Evolutionary conservation across 441 rosid genomes (phyloP).

Genomic region (Syzygium syzygioides): DNA sequence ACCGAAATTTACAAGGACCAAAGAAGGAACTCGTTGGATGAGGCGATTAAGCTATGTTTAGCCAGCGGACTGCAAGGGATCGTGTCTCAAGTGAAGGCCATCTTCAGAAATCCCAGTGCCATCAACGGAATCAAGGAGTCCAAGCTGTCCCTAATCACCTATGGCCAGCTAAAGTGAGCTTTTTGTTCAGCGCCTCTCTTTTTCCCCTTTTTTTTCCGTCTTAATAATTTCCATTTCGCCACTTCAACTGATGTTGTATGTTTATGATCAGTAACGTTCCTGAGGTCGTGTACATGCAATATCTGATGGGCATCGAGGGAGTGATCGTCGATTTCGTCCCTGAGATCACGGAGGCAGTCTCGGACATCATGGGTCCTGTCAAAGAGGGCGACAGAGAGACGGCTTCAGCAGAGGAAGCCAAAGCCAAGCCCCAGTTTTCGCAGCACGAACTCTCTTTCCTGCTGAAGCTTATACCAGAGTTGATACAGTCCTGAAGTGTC

Average conservation of each 20-base stretch:
- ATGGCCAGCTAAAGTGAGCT: slow-evolving; percentile 54
- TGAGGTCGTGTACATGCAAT: slow-evolving; percentile 42
- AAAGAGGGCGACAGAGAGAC: slow-evolving; percentile 15
- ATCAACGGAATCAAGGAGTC: slow-evolving; percentile 33
- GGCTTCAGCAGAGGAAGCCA: slow-evolving; percentile 12
- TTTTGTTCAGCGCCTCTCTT: background rate
- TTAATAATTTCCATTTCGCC: background rate
- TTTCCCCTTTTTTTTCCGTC: background rate
- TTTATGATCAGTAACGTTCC: slow-evolving; percentile 36
- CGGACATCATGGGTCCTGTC: slow-evolving; percentile 7
- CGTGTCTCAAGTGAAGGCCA: slow-evolving; percentile 51
- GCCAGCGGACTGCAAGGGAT: slow-evolving; percentile 47
- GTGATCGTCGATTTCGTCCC: slow-evolving; percentile 41
- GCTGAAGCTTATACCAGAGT: slow-evolving; percentile 31
- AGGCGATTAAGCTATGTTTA: slow-evolving; percentile 47
- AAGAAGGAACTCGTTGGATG: slow-evolving; percentile 54
- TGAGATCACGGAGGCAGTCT: slow-evolving; percentile 36
- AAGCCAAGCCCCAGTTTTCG: slow-evolving; percentile 23
- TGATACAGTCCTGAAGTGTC: slow-evolving; percentile 18
- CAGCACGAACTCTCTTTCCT: slow-evolving; percentile 31
- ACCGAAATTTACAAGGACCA: slow-evolving; percentile 33
- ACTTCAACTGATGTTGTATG: background rate
- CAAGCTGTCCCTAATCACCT: slow-evolving; percentile 42
- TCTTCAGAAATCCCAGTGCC: slow-evolving; percentile 36
- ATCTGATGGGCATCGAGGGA: slow-evolving; percentile 47